These are phyloP conservation scores for Euphrasia arctica DNA, from an alignment of 305 asterid species.

Conservation along the genomic window DNA sequence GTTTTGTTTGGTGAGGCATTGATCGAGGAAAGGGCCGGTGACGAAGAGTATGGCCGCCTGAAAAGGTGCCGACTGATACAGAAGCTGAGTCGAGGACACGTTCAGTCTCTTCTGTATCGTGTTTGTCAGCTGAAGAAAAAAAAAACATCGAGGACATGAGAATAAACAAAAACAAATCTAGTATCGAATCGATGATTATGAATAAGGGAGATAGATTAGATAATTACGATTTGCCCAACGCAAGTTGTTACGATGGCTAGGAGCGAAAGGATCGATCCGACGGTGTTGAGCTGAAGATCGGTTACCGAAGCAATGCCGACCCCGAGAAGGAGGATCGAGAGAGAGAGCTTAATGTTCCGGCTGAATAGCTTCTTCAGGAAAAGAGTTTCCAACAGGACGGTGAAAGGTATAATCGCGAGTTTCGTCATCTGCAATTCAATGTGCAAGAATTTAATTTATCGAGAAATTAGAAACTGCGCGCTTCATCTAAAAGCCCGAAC, in stretches of 20 bases:
- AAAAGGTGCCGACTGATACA: constrained; percentile 80
- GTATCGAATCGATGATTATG: neutral
- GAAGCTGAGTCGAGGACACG: constrained; percentile 66
- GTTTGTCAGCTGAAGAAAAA: constrained; percentile 56
- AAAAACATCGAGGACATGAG: neutral
- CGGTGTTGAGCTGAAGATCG: constrained; percentile 73
- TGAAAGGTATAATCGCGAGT: constrained; percentile 84
- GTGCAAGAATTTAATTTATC: no score
- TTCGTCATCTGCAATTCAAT: constrained; percentile 66
- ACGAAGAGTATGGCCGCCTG: constrained; percentile 70
- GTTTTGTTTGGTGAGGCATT: constrained; percentile 53
- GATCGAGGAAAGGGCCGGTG: constrained; percentile 65
- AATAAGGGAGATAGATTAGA: constrained; percentile 14
- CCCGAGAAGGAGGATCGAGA: constrained; percentile 54
- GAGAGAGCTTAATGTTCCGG: constrained; percentile 51
- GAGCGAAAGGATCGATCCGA: constrained; percentile 63
- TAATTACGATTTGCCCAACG: constrained; percentile 66
- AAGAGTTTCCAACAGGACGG: constrained; percentile 64
- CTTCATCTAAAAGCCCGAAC: no score
- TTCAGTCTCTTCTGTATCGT: constrained; percentile 76
- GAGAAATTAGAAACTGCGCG: no score
- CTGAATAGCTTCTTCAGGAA: constrained; percentile 75
- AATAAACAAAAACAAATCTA: neutral
- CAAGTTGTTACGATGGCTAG: constrained; percentile 75
- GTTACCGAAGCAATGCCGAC: constrained; percentile 75